phyloP scores from a whole-genome alignment of 2,329 filamentous ascomycete species.

The Nemania serpens region DNA sequence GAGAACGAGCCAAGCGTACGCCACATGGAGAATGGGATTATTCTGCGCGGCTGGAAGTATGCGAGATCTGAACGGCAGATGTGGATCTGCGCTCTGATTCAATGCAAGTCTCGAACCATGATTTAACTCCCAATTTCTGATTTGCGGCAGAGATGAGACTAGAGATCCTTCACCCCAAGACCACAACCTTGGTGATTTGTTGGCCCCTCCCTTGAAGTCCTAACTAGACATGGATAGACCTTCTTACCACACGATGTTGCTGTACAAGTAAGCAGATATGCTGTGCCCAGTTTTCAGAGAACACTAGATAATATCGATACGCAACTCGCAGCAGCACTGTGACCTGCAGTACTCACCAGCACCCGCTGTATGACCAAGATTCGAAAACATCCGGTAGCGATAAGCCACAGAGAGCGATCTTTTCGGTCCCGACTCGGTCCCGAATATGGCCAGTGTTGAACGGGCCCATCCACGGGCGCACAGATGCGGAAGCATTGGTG shows the following conservation, averaged over 20 bases:
- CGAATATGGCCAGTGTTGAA: slow-evolving; percentile 6
- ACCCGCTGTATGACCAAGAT: neutral
- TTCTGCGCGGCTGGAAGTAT: slow-evolving; percentile 20
- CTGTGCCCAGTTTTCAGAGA: too few relatives aligned
- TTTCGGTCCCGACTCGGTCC: slow-evolving; percentile 30
- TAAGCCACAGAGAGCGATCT: too few relatives aligned
- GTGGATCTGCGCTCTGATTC: slow-evolving; percentile 23
- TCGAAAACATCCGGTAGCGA: too few relatives aligned
- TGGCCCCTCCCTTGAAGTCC: neutral
- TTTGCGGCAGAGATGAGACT: slow-evolving; percentile 8
- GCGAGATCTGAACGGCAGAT: slow-evolving; percentile 29
- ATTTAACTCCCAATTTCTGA: neutral
- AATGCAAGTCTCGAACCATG: slow-evolving; percentile 7
- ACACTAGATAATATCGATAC: neutral
- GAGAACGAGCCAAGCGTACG: slow-evolving; percentile 6
- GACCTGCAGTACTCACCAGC: neutral
- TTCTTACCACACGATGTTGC: neutral
- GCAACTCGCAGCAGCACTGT: neutral
- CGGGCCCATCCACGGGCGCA: neutral
- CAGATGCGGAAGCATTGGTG: slow-evolving; percentile 1
- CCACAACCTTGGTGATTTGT: neutral
- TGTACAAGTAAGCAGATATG: too few relatives aligned
- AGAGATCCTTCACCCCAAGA: neutral
- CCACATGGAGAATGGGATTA: slow-evolving; percentile 13
- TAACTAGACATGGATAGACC: too few relatives aligned